A percentile compares a stretch with the other conserved stretches of the same genome.
Evolutionary conservation across 176 grass and related monocot genomes (phyloP).

Genomic region (Phragmites australis): DNA sequence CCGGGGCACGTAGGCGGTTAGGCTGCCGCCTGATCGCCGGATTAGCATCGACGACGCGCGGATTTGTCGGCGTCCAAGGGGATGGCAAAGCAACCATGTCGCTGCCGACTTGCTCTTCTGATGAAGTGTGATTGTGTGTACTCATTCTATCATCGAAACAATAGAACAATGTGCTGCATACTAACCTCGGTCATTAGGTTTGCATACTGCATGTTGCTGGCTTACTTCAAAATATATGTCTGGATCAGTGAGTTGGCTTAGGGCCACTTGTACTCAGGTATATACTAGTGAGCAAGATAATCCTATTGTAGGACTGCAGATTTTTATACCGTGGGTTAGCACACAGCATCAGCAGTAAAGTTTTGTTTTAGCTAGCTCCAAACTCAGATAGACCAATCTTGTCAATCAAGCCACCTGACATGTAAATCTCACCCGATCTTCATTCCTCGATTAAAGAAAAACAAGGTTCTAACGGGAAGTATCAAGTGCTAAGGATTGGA

Average conservation of each 20-base stretch:
- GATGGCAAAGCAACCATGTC: background rate
- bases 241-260: conserved; percentile 24
- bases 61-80: conserved; percentile 11
- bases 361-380: background rate
- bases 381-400: background rate
- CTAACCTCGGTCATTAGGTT: background rate
- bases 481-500: too few relatives aligned
- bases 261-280: background rate
- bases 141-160: background rate
- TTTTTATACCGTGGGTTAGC: conserved; percentile 18
- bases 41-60: background rate
- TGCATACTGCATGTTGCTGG: background rate
- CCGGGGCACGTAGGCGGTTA: conserved; percentile 22
- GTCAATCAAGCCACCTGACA: background rate
- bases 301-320: conserved; percentile 28
- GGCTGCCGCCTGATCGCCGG: background rate
- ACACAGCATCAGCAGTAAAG: background rate
- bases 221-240: background rate
- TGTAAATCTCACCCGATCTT: conserved; percentile 6
- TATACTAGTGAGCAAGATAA: conserved; percentile 37
- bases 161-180: background rate
- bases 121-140: background rate
- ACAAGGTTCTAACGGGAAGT: background rate
- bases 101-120: conserved; percentile 25
- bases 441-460: background rate